phyloP scores from a whole-genome alignment of 805 yeast genomes.

The Spencermartinsiella europaea region DNA sequence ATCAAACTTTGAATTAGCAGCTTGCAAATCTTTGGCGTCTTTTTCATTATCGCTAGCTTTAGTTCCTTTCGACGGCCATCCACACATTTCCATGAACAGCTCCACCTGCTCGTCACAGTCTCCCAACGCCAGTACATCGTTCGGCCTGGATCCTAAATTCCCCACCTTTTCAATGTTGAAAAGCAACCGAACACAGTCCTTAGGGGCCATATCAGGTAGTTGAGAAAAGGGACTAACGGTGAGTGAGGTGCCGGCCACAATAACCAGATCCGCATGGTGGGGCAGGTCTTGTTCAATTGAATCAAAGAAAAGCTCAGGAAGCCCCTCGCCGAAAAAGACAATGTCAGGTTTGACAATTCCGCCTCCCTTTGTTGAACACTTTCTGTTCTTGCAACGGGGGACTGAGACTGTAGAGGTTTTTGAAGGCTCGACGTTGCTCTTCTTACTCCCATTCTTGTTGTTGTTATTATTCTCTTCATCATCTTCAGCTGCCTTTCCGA shows the following conservation, averaged over 20 bases:
- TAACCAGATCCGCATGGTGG: slow-evolving; percentile 55
- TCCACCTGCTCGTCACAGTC: slow-evolving; percentile 65
- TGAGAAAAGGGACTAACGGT: slow-evolving; percentile 89
- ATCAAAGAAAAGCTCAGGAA: slow-evolving; percentile 67
- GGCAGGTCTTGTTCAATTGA: slow-evolving; percentile 56
- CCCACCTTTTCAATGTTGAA: slow-evolving; percentile 79
- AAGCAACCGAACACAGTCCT: slow-evolving; percentile 50
- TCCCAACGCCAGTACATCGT: slow-evolving; percentile 57
- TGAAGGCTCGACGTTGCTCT: slow-evolving; percentile 19
- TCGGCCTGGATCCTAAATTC: slow-evolving; percentile 47
- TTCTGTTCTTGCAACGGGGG: slow-evolving; percentile 42
- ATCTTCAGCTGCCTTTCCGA: slow-evolving; percentile 8
- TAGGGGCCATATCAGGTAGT: slow-evolving; percentile 61
- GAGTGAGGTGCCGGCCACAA: slow-evolving; percentile 90
- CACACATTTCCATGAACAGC: slow-evolving; percentile 47
- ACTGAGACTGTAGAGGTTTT: slow-evolving; percentile 13
- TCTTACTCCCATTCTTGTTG: slow-evolving; percentile 11
- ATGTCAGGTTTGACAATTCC: slow-evolving; percentile 90
- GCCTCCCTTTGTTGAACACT: slow-evolving; percentile 38
- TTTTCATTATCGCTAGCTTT: neutral
- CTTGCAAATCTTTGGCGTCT: neutral
- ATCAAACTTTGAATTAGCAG: neutral
- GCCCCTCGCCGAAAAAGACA: slow-evolving; percentile 87
- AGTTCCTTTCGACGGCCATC: slow-evolving; percentile 59
- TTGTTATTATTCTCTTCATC: neutral